Evolutionary conservation across 1,139 yeast genomes (phyloP), one percentile per base, ranked within the genome.

Genomic region (Diutina pseudorugosa): DNA sequence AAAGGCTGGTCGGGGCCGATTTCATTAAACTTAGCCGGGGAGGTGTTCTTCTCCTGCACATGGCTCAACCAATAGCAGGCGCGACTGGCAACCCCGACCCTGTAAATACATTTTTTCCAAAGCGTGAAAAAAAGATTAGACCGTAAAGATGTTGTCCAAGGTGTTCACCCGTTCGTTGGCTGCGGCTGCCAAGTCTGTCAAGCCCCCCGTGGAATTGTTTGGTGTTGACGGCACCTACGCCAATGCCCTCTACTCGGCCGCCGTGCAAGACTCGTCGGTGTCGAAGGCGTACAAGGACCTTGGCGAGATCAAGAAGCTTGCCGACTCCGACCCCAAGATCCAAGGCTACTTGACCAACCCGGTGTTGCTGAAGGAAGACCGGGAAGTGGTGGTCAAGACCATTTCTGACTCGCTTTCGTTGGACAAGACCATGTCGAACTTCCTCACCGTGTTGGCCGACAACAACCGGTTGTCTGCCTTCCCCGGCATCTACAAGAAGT

Each of bases 141-240:
- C 36, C 36, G 36, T 18, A 49, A 40, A 51, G 25, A 36, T 41
- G 49, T 25, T 41, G 47, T 44, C 52, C 53, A 50, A 52, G 79
- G 76, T 78, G 62, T 82, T 83, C 70, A 67, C 75, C 68, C 85
- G 93, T 75, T 72, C 85, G 56, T 70, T 88, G 75, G 86, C 89
- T 60, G 72, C 87, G 55, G 78, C 86, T 60, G 68, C 80, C 62
- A 75, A 77, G 64, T 62, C 76, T 55, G 77, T 79, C 64, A 83
- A 83, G 70, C 94, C 95, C 56, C 98, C 98, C 55, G 85, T 91
- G 59, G 96, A 90, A 78, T 80, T 93, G 69, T 91, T 81, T 65
- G 98, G 98, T 59, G 75, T 93, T 60, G 97, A 91, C 62, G 98
- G 98, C 67, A 90, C 98, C 58, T 93, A 93, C 69, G 98, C 98